Evolutionary conservation across 768 basidiomycete genomes (phyloP), one percentile per base, ranked within the genome.

Genomic region (Lenzites betulinus): DNA sequence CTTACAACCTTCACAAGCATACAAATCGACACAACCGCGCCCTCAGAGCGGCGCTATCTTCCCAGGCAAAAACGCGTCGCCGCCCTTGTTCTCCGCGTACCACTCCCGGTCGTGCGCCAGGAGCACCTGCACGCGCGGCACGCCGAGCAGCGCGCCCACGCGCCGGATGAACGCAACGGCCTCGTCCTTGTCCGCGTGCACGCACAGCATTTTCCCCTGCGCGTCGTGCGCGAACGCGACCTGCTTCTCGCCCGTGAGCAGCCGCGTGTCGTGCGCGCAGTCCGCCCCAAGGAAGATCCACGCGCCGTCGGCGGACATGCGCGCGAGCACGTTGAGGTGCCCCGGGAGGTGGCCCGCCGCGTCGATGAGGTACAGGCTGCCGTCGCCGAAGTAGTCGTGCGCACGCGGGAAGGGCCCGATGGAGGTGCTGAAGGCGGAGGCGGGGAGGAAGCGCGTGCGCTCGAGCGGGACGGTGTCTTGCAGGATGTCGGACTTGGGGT

Each of bases 251-350:
- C 80, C 79, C 0, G 76, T 81, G 54, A 86, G 67, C 49, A 85
- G 71, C 20, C 78, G 75, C 73, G 76, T 76, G 65, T 84, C 79
- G 64, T 86, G 85, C 3, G 81, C 84, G 58, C 81, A 79, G 65
- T 87, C 84, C 0, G 80, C 83, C 2, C 73, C 83, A 15, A 86
- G 75, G 62, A 78, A 81, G 16, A 86, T 73, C 85, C 85, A 87
- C 1, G 71, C 78, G 12, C 82, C 82, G 20, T 79, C 76, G 1
- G 78, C 55, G 18, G 81, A 83, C 3, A 83, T 85, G 48, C 85
- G 82, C 4, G 76, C 82, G 9, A 85, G 77, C 39, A 81, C 63
- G 63, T 82, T 84, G 55, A 86, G 62, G 57, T 87, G 85, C 0
- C 86, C 85, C 0, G 71, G 66, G 23, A 83, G 67, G 66, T 87